A percentile compares a stretch with the other conserved stretches of the same genome.
Evolutionary conservation across 345 rosid genomes (phyloP).

Genomic region (Tarenaya hassleriana): DNA sequence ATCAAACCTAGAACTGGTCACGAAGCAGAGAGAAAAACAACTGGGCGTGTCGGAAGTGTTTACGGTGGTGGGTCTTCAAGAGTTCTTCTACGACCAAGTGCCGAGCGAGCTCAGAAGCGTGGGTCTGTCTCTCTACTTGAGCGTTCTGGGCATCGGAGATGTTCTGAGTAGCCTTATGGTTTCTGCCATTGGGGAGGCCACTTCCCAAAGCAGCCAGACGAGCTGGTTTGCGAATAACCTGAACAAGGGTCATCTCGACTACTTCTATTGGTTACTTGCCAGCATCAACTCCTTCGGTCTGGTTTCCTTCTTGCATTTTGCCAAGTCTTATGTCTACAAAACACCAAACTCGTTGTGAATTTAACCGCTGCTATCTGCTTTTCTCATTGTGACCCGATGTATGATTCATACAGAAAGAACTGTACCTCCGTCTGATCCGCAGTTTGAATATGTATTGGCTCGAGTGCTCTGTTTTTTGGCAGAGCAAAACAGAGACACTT

Average conservation of each 20-base stretch:
- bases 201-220: constrained; percentile 26
- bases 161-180: constrained; percentile 44
- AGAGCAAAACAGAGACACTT: too few species aligned
- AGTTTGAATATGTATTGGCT: too few species aligned
- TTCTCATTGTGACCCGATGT: too few species aligned
- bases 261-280: constrained; percentile 44
- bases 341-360: constrained; percentile 14
- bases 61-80: constrained; percentile 50
- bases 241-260: constrained; percentile 45
- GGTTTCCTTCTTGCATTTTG: constrained; percentile 25
- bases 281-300: constrained; percentile 31
- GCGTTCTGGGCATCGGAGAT: constrained; percentile 44
- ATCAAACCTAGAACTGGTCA: too few species aligned
- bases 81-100: constrained; percentile 55
- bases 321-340: constrained; percentile 36
- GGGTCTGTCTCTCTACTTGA: constrained; percentile 47
- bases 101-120: constrained; percentile 44
- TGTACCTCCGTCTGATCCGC: too few species aligned
- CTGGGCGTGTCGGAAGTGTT: constrained; percentile 31
- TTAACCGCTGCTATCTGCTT: too few species aligned
- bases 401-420: too few species aligned
- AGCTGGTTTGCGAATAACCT: constrained; percentile 49
- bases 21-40: too few species aligned
- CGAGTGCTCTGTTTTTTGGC: too few species aligned
- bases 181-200: constrained; percentile 33